Evolutionary conservation across 208 protist genomes (phyloP).

Genomic region (Leishmania tarentolae): DNA sequence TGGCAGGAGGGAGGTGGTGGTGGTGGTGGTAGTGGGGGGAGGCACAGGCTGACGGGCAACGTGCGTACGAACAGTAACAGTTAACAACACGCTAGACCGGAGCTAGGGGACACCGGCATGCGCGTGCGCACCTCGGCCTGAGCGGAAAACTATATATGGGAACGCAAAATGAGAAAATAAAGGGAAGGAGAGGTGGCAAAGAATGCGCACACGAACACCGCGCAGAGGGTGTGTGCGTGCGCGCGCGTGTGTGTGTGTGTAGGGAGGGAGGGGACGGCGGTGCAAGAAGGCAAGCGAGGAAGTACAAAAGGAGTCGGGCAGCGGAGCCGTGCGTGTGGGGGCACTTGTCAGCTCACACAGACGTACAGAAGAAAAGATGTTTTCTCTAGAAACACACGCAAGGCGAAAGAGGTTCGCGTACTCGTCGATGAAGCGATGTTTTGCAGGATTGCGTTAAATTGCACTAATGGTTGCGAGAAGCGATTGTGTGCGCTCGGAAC

Average conservation of each 20-base stretch:
- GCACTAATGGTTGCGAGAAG: background rate
- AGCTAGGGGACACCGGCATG: background rate
- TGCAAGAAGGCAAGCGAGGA: background rate
- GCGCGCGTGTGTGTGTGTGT: too few relatives aligned
- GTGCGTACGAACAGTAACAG: background rate
- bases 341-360: background rate
- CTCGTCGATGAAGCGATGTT: background rate
- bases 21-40: background rate
- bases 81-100: background rate
- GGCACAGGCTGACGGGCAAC: background rate
- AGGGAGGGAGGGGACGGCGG: background rate
- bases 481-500: too few relatives aligned
- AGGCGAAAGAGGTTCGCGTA: background rate
- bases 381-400: background rate
- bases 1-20: background rate
- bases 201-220: background rate
- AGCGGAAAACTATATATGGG: background rate
- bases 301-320: background rate
- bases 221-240: background rate
- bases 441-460: background rate
- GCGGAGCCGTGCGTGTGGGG: background rate
- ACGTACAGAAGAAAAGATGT: background rate
- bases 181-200: background rate
- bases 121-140: background rate
- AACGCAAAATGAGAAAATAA: background rate